Base-by-base conservation (phyloP, 768 basidiomycete species). In the Rhodotorula kratochvilovae region DNA sequence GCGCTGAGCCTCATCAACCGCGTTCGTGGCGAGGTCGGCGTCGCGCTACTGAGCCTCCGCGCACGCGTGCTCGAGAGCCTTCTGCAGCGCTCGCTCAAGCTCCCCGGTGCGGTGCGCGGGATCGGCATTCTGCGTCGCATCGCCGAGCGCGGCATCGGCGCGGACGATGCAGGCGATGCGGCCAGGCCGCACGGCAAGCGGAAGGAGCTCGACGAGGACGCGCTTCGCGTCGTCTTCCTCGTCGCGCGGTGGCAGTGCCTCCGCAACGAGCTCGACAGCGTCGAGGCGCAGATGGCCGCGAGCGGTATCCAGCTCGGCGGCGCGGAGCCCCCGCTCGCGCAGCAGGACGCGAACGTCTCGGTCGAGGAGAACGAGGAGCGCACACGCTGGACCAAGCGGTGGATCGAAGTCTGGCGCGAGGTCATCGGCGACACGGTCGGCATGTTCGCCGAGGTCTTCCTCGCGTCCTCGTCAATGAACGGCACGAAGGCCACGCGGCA, bases 381-480 rank as follows among this genome's bases (percentile, higher is more conserved):
- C 3, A 73, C 80, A 33, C 71, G 81, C 17, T 83, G 80, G 70
- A 71, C 81, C 36, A 76, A 82, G 51, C 73, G 77, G 25, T 83
- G 83, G 77, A 79, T 83, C 76, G 83, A 83, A 62, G 71, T 81
- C 27, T 83, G 82, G 76, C 76, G 83, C 21, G 83, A 83, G 69
- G 77, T 82, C 71, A 79, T 83, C 29, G 82, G 82, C 76, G 83
- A 83, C 67, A 81, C 82, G 55, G 79, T 83, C 61, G 76, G 78
- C 21, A 82, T 82, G 63, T 82, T 79, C 76, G 72, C 76, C 12
- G 80, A 81, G 25, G 81, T 83, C 61, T 83, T 83, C 66, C 71
- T 80, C 31, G 74, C 77, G 39, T 59, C 42, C 8, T 33, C 62
- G 29, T 15, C 46, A 3, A 2, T 56, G 25, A 21, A 39, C 56